phyloP scores from a whole-genome alignment of 1,139 yeast species.

The Pichia sp. region DNA sequence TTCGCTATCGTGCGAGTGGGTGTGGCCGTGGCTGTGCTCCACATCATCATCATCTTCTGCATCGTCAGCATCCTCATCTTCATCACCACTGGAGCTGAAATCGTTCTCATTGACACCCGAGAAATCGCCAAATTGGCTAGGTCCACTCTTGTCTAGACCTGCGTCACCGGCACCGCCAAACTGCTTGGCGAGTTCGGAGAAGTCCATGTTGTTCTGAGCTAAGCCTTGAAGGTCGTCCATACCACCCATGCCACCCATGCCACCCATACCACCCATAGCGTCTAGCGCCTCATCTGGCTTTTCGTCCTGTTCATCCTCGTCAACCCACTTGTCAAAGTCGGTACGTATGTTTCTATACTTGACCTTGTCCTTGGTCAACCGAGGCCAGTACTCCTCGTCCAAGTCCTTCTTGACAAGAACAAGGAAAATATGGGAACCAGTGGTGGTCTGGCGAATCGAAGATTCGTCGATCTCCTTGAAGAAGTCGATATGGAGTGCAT shows the following conservation, averaged over 20 bases:
- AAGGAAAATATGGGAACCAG: slow-evolving; percentile 72
- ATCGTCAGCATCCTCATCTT: slow-evolving; percentile 24
- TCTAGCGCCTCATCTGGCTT: slow-evolving; percentile 37
- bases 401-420: slow-evolving; percentile 65
- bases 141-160: slow-evolving; percentile 12
- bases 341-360: slow-evolving; percentile 78
- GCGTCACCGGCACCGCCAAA: slow-evolving; percentile 22
- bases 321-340: slow-evolving; percentile 96
- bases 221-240: slow-evolving; percentile 21
- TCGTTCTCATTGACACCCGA: slow-evolving; percentile 18
- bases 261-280: too few relatives aligned
- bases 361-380: slow-evolving; percentile 71
- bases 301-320: slow-evolving; percentile 88
- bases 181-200: slow-evolving; percentile 26
- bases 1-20: slow-evolving; percentile 6
- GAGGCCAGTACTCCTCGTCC: slow-evolving; percentile 81
- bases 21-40: slow-evolving; percentile 9
- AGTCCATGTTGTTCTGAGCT: slow-evolving; percentile 23
- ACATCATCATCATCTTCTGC: slow-evolving; percentile 7
- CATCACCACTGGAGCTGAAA: slow-evolving; percentile 30
- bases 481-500: slow-evolving; percentile 64
- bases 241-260: background rate
- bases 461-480: slow-evolving; percentile 68
- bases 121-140: slow-evolving; percentile 18
- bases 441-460: slow-evolving; percentile 52